Base-by-base conservation (phyloP, 1,284 basidiomycete genomes). In the Microbotryum lychnidis-dioicae region DNA sequence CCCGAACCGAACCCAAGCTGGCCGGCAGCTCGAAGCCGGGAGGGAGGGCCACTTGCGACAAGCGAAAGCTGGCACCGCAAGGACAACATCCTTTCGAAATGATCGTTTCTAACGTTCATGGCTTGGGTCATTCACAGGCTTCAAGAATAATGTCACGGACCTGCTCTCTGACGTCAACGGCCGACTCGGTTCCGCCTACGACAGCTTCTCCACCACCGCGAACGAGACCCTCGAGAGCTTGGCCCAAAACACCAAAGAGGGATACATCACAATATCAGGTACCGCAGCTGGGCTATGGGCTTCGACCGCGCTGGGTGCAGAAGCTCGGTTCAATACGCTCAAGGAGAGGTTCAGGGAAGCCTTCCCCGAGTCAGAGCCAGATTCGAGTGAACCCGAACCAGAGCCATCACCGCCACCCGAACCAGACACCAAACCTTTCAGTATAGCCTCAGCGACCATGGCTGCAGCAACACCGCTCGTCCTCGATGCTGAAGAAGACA, bases 401-500 rank as follows among this genome's bases (percentile, higher is more conserved):
- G 29, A 44, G n/a, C 53, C 31, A 20, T 14, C 58, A 16, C n/a
- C 50, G 9, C 18, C 25, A 31, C 14, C 21, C 25, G 18, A 29
- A 23, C 57, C 37, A 3, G 9, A 21, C 8, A 33, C 23, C 12
- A n/a, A 48, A 27, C 37, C 37, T 10, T 29, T 25, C 27, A 47
- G 42, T 16, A 45, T 29, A 27, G 76, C 78, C 55, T 81, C 83
- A 18, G 80, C 85, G 62, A 82, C 77, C 6, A 70, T 73, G 23
- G 75, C 82, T n/a, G 80, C 80, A 21, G 78, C 89, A n/a, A 84
- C 87, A 4, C 84, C 85, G 12, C 37, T 61, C 1, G 79, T 86
- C 75, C 84, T 86, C 0, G 84, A 86, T 5, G 84, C 86, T 1
- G 82, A 83, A 3, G 86, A 87, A 62, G 76, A 83, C 20, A 79